A percentile compares a stretch with the other conserved stretches of the same genome.
Evolutionary conservation across 495 filamentous ascomycete genomes (phyloP).

Genomic region (Pseudoneurospora amorphoporcata): DNA sequence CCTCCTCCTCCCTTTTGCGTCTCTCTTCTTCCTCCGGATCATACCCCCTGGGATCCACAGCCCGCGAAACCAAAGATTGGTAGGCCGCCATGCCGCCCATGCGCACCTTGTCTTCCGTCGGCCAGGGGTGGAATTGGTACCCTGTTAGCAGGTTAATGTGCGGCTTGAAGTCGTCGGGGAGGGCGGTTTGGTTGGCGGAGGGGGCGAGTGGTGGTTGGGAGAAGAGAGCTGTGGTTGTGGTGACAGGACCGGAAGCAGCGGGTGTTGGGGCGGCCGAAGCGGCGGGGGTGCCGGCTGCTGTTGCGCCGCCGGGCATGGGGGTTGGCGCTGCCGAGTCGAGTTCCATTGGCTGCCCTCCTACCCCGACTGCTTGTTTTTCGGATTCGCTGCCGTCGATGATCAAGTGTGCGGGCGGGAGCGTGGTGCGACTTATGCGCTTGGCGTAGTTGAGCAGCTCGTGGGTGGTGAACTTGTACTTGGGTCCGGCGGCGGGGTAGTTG

Average conservation of each 20-base stretch:
- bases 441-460: slow-evolving; percentile 62
- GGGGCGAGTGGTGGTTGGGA: background rate
- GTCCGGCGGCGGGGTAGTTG: slow-evolving; percentile 28
- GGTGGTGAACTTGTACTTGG: slow-evolving; percentile 43
- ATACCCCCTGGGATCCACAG: slow-evolving; percentile 45
- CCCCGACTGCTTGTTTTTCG: background rate
- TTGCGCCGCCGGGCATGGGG: slow-evolving; percentile 8
- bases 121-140: slow-evolving; percentile 57
- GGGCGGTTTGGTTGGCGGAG: slow-evolving; percentile 9
- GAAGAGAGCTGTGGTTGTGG: background rate
- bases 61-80: slow-evolving; percentile 45
- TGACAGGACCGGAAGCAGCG: background rate
- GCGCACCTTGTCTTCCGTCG: slow-evolving; percentile 50
- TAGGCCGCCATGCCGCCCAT: slow-evolving; percentile 51
- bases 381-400: background rate
- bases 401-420: slow-evolving; percentile 51
- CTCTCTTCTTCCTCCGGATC: slow-evolving; percentile 41
- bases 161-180: slow-evolving; percentile 30
- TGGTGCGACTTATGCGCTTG: slow-evolving; percentile 61
- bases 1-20: slow-evolving; percentile 29
- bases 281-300: slow-evolving; percentile 2
- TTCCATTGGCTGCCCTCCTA: background rate
- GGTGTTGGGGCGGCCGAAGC: slow-evolving; percentile 5
- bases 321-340: slow-evolving; percentile 8
- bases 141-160: slow-evolving; percentile 42